A percentile compares a stretch with the other conserved stretches of the same genome.
These are phyloP conservation scores for Yarrowia yakushimensis DNA, from an alignment of 805 yeast genomes.

Conservation along the genomic window DNA sequence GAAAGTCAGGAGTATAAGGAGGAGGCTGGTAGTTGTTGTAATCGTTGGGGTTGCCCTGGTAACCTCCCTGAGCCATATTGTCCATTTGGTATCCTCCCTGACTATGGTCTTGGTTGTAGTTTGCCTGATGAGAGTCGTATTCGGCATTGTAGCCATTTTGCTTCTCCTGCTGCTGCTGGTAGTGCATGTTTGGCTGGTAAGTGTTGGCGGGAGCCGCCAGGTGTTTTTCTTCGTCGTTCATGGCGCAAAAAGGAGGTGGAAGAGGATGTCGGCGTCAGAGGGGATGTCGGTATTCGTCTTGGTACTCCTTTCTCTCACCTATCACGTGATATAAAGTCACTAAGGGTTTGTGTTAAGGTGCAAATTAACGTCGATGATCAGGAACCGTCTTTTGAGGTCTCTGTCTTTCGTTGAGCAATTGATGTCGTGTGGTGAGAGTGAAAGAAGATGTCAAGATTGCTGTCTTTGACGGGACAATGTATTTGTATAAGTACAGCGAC, in stretches of 20 bases:
- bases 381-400: no score
- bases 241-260: background rate
- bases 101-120: background rate
- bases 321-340: no score
- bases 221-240: constrained; percentile 17
- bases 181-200: constrained; percentile 19
- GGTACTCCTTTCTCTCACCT: no score
- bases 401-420: no score
- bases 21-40: background rate
- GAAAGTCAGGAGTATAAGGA: background rate
- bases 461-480: background rate
- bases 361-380: background rate
- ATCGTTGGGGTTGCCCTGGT: background rate
- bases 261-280: no score
- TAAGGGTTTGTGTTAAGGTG: background rate
- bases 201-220: constrained; percentile 26
- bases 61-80: background rate
- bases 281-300: no score
- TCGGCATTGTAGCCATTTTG: constrained; percentile 26
- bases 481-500: background rate
- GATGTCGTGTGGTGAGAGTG: no score
- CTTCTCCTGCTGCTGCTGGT: constrained; percentile 28
- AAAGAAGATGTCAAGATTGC: no score
- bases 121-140: background rate
- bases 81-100: background rate